Percentiles rank a stretch among this genome's conserved stretches.
Evolutionary conservation across 2,329 filamentous ascomycete genomes (phyloP).

Genomic region (Monosporascus sp.): DNA sequence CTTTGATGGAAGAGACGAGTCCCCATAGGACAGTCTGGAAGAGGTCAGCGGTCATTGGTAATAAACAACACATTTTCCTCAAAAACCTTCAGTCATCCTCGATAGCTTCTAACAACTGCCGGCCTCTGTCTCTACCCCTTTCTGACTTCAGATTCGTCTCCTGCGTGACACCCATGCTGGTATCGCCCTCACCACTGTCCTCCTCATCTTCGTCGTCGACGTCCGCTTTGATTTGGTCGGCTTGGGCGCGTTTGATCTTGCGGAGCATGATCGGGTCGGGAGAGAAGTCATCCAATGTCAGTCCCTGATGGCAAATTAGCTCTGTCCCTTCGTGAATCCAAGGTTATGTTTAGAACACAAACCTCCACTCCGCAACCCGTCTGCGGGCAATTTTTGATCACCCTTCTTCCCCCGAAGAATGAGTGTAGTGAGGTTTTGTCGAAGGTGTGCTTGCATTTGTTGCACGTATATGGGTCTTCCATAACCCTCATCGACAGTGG

Average conservation of each 20-base stretch:
- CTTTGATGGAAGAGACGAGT: too few relatives aligned
- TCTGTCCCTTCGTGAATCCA: slow-evolving; percentile 1
- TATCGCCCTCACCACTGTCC: slow-evolving; percentile 19
- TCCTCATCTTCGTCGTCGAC: slow-evolving; percentile 22
- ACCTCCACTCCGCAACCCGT: slow-evolving; percentile 58
- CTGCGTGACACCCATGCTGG: slow-evolving; percentile 13
- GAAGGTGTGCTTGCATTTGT: slow-evolving; percentile 67
- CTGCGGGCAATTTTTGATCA: slow-evolving; percentile 55
- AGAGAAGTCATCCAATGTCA: slow-evolving; percentile 49
- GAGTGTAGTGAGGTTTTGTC: slow-evolving; percentile 60
- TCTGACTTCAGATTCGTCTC: slow-evolving; percentile 16
- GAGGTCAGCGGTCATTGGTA: neutral
- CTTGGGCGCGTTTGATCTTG: slow-evolving; percentile 48
- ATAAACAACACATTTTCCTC: neutral
- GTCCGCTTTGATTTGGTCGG: slow-evolving; percentile 34
- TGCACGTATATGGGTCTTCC: slow-evolving; percentile 61
- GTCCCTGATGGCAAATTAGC: slow-evolving; percentile 31
- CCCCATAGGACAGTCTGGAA: too few relatives aligned
- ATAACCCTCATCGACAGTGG: slow-evolving; percentile 63
- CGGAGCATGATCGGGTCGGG: slow-evolving; percentile 53
- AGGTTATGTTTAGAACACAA: neutral
- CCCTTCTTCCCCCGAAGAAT: slow-evolving; percentile 34
- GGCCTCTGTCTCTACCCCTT: slow-evolving; percentile 11
- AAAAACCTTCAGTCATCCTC: slow-evolving; percentile 2
- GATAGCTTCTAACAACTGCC: slow-evolving; percentile 10